These are phyloP conservation scores for Podosphaera xanthii DNA, from an alignment of 2,329 filamentous ascomycete genomes.

Conservation along the genomic window DNA sequence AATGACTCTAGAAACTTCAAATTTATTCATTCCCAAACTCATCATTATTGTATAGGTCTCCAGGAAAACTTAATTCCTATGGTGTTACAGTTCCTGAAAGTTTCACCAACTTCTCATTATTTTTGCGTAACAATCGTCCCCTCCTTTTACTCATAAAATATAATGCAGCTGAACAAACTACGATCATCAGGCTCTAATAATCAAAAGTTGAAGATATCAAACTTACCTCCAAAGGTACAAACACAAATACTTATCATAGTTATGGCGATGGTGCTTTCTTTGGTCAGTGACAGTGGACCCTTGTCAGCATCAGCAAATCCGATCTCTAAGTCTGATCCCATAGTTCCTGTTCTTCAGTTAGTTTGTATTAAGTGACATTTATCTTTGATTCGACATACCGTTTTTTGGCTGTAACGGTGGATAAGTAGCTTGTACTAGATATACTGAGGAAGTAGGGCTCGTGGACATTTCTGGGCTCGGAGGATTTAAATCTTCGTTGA, in stretches of 20 bases:
- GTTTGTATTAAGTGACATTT: no score
- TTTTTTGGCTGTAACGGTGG: no score
- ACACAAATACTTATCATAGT: background rate
- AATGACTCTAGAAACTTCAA: no score
- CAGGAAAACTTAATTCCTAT: background rate
- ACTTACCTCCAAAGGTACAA: background rate
- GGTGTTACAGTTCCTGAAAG: no score
- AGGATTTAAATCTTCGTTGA: no score
- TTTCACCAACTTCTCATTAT: background rate
- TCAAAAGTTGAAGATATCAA: background rate
- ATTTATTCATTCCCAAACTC: background rate
- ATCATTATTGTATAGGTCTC: background rate
- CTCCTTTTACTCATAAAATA: background rate
- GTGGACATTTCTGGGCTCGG: no score
- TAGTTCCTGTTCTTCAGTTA: background rate
- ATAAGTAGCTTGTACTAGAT: no score
- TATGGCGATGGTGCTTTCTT: background rate
- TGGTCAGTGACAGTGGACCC: background rate
- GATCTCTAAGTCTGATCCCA: background rate
- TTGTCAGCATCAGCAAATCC: background rate
- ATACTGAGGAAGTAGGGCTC: no score
- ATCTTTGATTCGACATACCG: no score
- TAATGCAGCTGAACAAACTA: background rate
- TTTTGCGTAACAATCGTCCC: background rate
- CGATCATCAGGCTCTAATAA: background rate